A percentile compares a stretch with the other conserved stretches of the same genome.
Conservation (phyloP, 257 asterid genomes). For the Craterostigma plantagineum region DNA sequence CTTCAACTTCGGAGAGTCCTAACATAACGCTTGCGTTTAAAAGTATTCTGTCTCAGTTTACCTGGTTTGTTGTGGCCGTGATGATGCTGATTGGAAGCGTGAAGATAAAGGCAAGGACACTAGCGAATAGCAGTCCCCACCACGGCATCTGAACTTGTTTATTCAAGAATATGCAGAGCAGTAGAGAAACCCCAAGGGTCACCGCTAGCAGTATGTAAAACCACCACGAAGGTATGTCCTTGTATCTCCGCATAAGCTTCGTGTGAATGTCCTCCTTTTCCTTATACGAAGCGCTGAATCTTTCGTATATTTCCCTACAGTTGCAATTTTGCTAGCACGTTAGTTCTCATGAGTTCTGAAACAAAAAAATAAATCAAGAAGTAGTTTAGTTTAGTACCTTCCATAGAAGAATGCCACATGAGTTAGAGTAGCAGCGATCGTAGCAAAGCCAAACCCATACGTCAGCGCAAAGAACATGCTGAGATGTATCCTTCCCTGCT, state of each 20-base stretch:
- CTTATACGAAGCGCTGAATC: conserved; percentile 53
- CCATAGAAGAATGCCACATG: conserved; percentile 75
- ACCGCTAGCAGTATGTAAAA: conserved; percentile 48
- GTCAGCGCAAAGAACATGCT: conserved; percentile 77
- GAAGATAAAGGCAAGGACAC: conserved; percentile 53
- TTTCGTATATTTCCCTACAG: conserved; percentile 52
- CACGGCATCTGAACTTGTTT: conserved; percentile 88
- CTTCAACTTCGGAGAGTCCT: conserved; percentile 7
- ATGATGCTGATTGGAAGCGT: conserved; percentile 90
- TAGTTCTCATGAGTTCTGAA: no score
- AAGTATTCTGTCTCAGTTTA: conserved; percentile 10
- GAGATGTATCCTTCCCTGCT: conserved; percentile 63
- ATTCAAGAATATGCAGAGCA: conserved; percentile 61
- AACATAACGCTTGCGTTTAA: background rate
- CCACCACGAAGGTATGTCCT: conserved; percentile 92
- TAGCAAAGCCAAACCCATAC: conserved; percentile 82
- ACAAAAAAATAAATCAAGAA: no score
- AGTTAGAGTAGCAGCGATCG: conserved; percentile 68
- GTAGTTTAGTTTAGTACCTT: conserved; percentile 27
- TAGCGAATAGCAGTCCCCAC: conserved; percentile 89
- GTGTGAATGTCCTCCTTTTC: conserved; percentile 77
- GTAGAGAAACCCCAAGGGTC: conserved; percentile 43
- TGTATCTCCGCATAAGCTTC: conserved; percentile 55
- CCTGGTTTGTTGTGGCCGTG: conserved; percentile 94
- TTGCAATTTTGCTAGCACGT: background rate